phyloP scores from a whole-genome alignment of 1,284 basidiomycete genomes.

The Pascua sp. region DNA sequence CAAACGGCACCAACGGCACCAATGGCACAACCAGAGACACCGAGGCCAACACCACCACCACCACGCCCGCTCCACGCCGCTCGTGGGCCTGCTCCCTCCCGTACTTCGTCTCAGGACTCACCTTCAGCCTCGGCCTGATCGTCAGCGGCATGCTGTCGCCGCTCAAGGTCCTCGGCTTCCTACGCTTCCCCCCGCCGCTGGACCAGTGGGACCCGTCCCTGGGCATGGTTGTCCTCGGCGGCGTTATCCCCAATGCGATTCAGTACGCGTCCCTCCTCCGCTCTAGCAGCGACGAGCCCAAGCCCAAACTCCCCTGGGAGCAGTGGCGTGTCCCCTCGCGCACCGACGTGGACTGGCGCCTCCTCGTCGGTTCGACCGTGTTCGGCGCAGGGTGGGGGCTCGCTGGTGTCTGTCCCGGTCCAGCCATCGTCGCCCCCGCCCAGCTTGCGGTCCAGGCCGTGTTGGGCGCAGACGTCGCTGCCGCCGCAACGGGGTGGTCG shows the following conservation, averaged over 20 bases:
- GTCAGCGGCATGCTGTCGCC: constrained; percentile 59
- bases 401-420: constrained; percentile 59
- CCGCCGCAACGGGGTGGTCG: constrained; percentile 8
- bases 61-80: constrained; percentile 12
- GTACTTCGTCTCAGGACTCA: constrained; percentile 53
- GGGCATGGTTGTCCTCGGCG: constrained; percentile 50
- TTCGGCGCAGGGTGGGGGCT: constrained; percentile 69
- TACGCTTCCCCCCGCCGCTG: constrained; percentile 42
- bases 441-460: constrained; percentile 2
- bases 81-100: constrained; percentile 21
- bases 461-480: background rate
- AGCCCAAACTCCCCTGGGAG: constrained; percentile 28
- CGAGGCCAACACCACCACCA: constrained; percentile 31
- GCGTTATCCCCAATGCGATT: constrained; percentile 50
- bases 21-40: constrained; percentile 41
- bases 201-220: constrained; percentile 51
- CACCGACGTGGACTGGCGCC: constrained; percentile 53
- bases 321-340: constrained; percentile 36
- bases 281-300: background rate
- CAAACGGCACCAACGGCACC: background rate
- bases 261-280: constrained; percentile 29
- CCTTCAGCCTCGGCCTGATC: constrained; percentile 59
- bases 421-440: constrained; percentile 27
- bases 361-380: constrained; percentile 57
- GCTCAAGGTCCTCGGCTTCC: constrained; percentile 58